These are phyloP conservation scores for Boletus rubescentipes DNA, from an alignment of 768 basidiomycete species.

Conservation along the genomic window DNA sequence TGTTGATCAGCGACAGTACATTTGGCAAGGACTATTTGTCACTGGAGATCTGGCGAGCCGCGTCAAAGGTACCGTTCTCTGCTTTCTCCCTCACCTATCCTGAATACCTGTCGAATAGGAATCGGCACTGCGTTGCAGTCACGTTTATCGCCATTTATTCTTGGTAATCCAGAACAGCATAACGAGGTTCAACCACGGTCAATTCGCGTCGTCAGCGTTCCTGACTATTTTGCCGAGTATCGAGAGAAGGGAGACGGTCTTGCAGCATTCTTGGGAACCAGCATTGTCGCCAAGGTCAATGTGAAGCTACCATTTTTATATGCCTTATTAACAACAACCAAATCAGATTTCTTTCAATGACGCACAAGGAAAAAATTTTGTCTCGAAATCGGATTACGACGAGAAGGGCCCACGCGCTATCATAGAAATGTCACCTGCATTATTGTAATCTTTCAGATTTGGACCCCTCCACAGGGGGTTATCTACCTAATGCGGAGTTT, in stretches of 20 bases:
- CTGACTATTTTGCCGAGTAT: slow-evolving; percentile 91
- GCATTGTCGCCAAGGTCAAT: slow-evolving; percentile 80
- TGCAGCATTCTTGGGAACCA: slow-evolving; percentile 78
- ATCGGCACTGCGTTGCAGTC: slow-evolving; percentile 70
- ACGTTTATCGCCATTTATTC: slow-evolving; percentile 61
- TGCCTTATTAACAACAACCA: neutral
- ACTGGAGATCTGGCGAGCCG: slow-evolving; percentile 73
- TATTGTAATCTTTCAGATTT: slow-evolving; percentile 46
- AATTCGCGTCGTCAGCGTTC: slow-evolving; percentile 63
- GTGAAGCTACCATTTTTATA: slow-evolving; percentile 3
- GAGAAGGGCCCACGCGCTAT: slow-evolving; percentile 70
- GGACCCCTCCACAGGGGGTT: slow-evolving; percentile 3
- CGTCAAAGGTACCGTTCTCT: slow-evolving; percentile 58
- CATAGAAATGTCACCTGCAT: slow-evolving; percentile 73
- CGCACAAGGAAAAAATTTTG: slow-evolving; percentile 60
- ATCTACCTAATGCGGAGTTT: slow-evolving; percentile 21
- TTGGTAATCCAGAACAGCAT: slow-evolving; percentile 59
- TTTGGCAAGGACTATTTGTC: slow-evolving; percentile 79
- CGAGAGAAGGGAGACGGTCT: slow-evolving; percentile 80
- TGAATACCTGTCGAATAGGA: slow-evolving; percentile 38
- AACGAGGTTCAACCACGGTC: slow-evolving; percentile 72
- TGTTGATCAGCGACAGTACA: slow-evolving; percentile 62
- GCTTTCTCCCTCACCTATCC: neutral
- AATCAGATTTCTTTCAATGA: slow-evolving; percentile 75
- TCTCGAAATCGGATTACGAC: slow-evolving; percentile 78